Conservation (phyloP, 768 basidiomycete species). For the Kwoniella bestiolae region DNA sequence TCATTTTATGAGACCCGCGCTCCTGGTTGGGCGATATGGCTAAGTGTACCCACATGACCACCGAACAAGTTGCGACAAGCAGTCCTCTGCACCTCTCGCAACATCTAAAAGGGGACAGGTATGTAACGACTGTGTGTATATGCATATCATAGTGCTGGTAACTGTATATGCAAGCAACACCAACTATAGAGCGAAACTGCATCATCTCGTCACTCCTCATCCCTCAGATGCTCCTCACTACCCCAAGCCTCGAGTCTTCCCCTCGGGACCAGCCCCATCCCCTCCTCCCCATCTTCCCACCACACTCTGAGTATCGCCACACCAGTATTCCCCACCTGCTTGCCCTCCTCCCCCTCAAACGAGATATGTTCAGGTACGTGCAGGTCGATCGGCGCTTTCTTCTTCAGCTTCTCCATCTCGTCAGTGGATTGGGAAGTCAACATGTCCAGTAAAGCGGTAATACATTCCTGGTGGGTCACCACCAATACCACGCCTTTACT, state of each 20-base stretch:
- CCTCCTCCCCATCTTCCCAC: conserved; percentile 35
- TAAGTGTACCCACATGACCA: too few species aligned
- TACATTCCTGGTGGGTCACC: conserved; percentile 38
- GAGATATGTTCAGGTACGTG: conserved; percentile 23
- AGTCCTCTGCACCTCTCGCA: too few species aligned
- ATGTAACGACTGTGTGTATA: too few species aligned
- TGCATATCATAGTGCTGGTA: too few species aligned
- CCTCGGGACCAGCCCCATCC: conserved; percentile 18
- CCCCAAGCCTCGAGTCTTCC: conserved; percentile 41
- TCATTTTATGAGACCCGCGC: too few species aligned
- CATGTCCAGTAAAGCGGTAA: conserved; percentile 23
- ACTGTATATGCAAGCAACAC: too few species aligned
- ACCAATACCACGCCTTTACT: conserved; percentile 27
- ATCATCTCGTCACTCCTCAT: too few species aligned
- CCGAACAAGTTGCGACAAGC: too few species aligned
- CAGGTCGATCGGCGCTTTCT: conserved; percentile 21
- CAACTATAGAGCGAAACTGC: too few species aligned
- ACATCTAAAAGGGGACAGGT: too few species aligned
- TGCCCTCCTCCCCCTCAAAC: conserved; percentile 2
- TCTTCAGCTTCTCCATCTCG: not conserved
- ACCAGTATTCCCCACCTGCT: conserved; percentile 26
- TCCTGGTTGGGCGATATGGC: too few species aligned
- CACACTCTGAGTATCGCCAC: conserved; percentile 35
- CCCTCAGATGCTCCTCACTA: conserved; percentile 25
- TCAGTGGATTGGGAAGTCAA: conserved; percentile 10